Conservation (phyloP, 345 rosid species). For the Rhodamnia argentea region DNA sequence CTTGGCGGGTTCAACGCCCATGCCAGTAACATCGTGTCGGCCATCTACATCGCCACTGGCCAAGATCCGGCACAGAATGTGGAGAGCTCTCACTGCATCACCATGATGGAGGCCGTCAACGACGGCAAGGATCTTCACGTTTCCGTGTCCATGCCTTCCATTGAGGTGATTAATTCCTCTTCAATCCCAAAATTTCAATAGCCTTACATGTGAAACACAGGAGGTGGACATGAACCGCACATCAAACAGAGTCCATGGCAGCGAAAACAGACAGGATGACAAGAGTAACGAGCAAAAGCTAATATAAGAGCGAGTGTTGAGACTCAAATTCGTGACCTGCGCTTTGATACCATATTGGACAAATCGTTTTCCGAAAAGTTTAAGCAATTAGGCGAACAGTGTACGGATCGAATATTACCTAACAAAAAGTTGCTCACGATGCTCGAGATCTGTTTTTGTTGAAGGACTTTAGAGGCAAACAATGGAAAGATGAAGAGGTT, state of each 20-base stretch:
- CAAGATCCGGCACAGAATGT: conserved; percentile 86
- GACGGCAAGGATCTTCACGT: conserved; percentile 59
- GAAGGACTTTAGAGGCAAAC: neutral
- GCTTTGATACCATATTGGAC: neutral
- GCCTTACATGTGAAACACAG: neutral
- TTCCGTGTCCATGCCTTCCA: conserved; percentile 69
- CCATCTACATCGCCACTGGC: conserved; percentile 63
- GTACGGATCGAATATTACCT: neutral
- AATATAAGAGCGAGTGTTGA: neutral
- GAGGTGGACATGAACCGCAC: neutral
- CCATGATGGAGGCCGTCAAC: conserved; percentile 52
- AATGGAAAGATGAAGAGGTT: neutral
- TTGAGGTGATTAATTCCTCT: conserved; percentile 34
- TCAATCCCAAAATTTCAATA: neutral
- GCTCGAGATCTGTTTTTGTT: neutral
- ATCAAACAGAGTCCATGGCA: neutral
- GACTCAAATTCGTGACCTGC: neutral
- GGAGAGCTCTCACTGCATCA: conserved; percentile 77
- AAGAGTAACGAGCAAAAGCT: neutral
- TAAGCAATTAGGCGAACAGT: neutral
- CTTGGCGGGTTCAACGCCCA: conserved; percentile 83
- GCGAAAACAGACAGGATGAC: neutral
- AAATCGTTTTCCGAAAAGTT: neutral
- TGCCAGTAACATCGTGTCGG: conserved; percentile 61
- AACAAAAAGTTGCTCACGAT: neutral